These are phyloP conservation scores for Raffaelea albimanens DNA, from an alignment of 2,329 filamentous ascomycete genomes.

Conservation along the genomic window DNA sequence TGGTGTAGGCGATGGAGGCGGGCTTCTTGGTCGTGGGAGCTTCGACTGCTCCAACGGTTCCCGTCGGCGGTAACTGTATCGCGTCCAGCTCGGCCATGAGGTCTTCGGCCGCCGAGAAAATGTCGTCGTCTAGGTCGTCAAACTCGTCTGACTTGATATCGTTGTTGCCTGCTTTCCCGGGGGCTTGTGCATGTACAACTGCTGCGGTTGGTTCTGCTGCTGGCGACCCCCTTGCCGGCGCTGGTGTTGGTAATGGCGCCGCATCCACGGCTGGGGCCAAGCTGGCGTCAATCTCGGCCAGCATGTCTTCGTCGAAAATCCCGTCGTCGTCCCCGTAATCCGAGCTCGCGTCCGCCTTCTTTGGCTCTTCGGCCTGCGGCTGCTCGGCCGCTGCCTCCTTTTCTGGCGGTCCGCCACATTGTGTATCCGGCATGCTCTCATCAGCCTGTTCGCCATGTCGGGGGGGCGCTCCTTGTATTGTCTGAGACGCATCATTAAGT, in stretches of 20 bases:
- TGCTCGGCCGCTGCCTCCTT: slow-evolving; percentile 1
- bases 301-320: slow-evolving; percentile 48
- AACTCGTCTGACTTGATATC: slow-evolving; percentile 38
- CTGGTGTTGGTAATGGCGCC: neutral
- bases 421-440: slow-evolving; percentile 4
- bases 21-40: slow-evolving; percentile 7
- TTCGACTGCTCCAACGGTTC: slow-evolving; percentile 8
- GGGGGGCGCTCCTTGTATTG: neutral
- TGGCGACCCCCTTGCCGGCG: neutral
- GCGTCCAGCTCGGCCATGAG: slow-evolving; percentile 27
- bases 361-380: slow-evolving; percentile 11
- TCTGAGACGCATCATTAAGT: no score
- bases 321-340: slow-evolving; percentile 44
- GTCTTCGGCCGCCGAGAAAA: slow-evolving; percentile 38
- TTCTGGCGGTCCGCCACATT: neutral
- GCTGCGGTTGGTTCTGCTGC: neutral
- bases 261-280: slow-evolving; percentile 12
- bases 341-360: slow-evolving; percentile 23
- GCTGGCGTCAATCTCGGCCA: slow-evolving; percentile 43
- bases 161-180: neutral
- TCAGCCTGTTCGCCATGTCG: no score
- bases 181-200: neutral
- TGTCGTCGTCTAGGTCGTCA: slow-evolving; percentile 51
- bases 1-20: no score
- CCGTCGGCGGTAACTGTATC: slow-evolving; percentile 11